Evolutionary conservation across 257 asterid species (phyloP).

Genomic region (Salvia splendens): DNA sequence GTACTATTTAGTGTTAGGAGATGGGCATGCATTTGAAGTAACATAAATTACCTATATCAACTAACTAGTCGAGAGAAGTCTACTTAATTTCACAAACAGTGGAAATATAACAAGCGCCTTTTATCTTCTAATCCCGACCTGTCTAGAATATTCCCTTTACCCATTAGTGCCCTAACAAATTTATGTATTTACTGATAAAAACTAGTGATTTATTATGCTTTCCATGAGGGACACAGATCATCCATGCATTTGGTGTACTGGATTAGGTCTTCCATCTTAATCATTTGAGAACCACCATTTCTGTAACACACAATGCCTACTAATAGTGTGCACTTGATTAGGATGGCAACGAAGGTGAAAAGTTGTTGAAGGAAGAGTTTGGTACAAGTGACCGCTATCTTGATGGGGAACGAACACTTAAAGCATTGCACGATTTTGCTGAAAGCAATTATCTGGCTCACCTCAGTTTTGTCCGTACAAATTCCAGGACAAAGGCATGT

Average conservation of each 20-base stretch:
- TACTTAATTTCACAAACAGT: not conserved
- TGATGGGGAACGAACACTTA: conserved; percentile 57
- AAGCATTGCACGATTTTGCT: conserved; percentile 90
- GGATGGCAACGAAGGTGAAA: conserved; percentile 75
- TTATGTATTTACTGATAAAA: no score
- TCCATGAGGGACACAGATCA: not conserved
- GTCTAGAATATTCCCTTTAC: not conserved
- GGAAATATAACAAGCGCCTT: conserved; percentile 1
- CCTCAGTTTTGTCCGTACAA: conserved; percentile 75
- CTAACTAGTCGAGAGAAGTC: not conserved
- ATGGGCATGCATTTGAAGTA: not conserved
- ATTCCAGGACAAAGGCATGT: conserved; percentile 34
- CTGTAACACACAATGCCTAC: conserved; percentile 1
- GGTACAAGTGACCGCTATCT: conserved; percentile 42
- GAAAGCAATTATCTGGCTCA: conserved; percentile 84
- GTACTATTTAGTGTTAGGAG: conserved; percentile 12
- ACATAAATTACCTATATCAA: no score
- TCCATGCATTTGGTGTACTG: no score
- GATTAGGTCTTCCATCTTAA: not conserved
- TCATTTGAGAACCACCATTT: not conserved
- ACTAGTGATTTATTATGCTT: conserved; percentile 20
- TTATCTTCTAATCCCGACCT: conserved; percentile 4
- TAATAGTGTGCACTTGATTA: conserved; percentile 33
- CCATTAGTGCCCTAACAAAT: not conserved
- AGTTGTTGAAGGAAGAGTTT: conserved; percentile 60